phyloP scores from a whole-genome alignment of 1,284 basidiomycete species.

The Flammula alnicola region DNA sequence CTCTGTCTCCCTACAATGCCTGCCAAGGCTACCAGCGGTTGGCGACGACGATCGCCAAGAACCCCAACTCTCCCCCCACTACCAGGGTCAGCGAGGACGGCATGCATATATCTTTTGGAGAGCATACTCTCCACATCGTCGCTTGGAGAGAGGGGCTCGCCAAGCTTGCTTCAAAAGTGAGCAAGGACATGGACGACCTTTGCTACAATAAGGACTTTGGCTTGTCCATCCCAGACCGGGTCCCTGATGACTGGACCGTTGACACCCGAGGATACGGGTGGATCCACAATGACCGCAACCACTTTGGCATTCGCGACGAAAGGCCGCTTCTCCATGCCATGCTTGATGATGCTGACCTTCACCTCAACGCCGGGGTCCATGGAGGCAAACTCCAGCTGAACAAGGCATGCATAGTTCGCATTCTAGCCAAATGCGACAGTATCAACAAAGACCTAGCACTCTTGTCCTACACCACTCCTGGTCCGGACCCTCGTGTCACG shows the following conservation, averaged over 20 bases:
- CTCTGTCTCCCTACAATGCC: constrained; percentile 10
- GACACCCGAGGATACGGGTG: constrained; percentile 15
- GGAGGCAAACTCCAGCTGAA: too few species aligned
- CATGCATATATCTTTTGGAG: constrained; percentile 10
- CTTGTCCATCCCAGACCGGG: constrained; percentile 6
- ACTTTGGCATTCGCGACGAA: constrained; percentile 4
- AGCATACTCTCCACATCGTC: constrained; percentile 1
- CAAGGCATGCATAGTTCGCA: constrained; percentile 1
- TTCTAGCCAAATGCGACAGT: constrained; percentile 8
- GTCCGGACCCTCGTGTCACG: constrained; percentile 14
- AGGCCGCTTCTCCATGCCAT: constrained; percentile 1
- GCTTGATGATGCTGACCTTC: not conserved
- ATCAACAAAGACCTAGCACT: constrained; percentile 11
- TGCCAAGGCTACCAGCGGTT: constrained; percentile 18
- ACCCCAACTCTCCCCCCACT: constrained; percentile 12
- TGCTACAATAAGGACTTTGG: constrained; percentile 3
- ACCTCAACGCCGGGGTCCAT: too few species aligned
- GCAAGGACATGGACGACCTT: not conserved
- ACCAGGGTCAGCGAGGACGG: constrained; percentile 17
- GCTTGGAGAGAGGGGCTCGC: constrained; percentile 9
- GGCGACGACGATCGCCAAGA: constrained; percentile 4
- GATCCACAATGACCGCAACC: constrained; percentile 13
- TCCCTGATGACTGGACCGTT: constrained; percentile 20
- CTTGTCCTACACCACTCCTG: constrained; percentile 9
- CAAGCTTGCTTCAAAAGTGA: constrained; percentile 4